phyloP scores from a whole-genome alignment of 2,329 filamentous ascomycete species.

The Cercospora sp. region DNA sequence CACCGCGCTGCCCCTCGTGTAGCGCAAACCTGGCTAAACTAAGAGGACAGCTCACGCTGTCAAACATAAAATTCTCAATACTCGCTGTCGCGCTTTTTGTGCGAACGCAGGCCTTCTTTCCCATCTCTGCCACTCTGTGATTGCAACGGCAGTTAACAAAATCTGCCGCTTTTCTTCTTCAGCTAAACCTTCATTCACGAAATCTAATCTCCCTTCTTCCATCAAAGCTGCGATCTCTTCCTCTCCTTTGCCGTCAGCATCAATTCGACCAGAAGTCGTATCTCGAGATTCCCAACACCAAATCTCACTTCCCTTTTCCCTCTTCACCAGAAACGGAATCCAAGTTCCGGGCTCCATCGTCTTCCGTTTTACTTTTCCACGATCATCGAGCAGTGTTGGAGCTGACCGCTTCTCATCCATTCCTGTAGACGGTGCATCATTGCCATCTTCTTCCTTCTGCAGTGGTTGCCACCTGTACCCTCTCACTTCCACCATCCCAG shows the following conservation, averaged over 20 bases:
- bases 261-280: neutral
- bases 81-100: neutral
- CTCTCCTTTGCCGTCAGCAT: neutral
- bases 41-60: neutral
- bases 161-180: neutral
- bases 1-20: neutral
- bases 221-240: neutral
- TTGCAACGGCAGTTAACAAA: neutral
- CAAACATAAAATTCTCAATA: neutral
- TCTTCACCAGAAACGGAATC: neutral
- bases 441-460: neutral
- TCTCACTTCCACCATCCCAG: neutral
- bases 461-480: neutral
- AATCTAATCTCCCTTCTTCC: neutral
- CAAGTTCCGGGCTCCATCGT: neutral
- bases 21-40: neutral
- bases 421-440: neutral
- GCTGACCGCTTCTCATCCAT: neutral
- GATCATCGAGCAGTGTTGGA: neutral
- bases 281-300: neutral
- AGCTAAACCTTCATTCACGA: neutral
- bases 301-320: neutral
- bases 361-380: neutral
- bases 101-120: neutral
- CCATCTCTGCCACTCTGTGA: neutral